Base-by-base conservation (phyloP, 225 moss, liverwort and hornwort species). In the Physcomitrellopsis africana region DNA sequence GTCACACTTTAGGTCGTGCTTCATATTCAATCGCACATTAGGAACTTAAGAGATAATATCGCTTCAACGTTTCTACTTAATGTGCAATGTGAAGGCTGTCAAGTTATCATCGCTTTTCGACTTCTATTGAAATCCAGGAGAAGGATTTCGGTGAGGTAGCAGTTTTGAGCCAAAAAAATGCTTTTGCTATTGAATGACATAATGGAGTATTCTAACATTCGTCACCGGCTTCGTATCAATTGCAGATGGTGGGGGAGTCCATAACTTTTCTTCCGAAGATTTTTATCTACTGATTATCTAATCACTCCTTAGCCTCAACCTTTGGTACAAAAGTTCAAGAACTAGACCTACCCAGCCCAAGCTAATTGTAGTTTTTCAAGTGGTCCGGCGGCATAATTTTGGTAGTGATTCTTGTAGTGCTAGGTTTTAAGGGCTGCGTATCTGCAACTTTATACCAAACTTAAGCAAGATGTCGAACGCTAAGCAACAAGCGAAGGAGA, bases 401-500 rank as follows among this genome's bases (percentile, higher is more conserved):
- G 54, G 27, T 32, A 70, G 52, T 1, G 29, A 12, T 14, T 64
- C 48, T 65, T 5, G 20, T 18, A 54, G 68, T 61, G 11, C 8
- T 4, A 23, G 53, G 18, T 32, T 8, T 17, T 32, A 18, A 57
- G 57, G 47, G 23, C 7, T 75, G 20, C 16, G 79, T n/a, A 62
- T 29, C 56, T 27, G 5, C 11, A 43, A 69, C 15, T 26, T n/a
- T 18, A 6, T 20, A 19, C 63, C 57, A 22, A 51, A 79, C 18
- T 58, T 41, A 64, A 67, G 61, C 49, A 63, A 76, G 75, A 89
- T 95, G 95, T 89, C 88, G 64, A 85, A 82, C 64, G 45, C 73
- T 11, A 95, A 95, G 82, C 88, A 89, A 62, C 88, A 85, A 15
- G 81, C 79, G 47, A 93, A 93, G 71, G 94, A 82, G 77, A 82